Evolutionary conservation across 768 basidiomycete genomes (phyloP).

Genomic region (Dendrothele bispora): DNA sequence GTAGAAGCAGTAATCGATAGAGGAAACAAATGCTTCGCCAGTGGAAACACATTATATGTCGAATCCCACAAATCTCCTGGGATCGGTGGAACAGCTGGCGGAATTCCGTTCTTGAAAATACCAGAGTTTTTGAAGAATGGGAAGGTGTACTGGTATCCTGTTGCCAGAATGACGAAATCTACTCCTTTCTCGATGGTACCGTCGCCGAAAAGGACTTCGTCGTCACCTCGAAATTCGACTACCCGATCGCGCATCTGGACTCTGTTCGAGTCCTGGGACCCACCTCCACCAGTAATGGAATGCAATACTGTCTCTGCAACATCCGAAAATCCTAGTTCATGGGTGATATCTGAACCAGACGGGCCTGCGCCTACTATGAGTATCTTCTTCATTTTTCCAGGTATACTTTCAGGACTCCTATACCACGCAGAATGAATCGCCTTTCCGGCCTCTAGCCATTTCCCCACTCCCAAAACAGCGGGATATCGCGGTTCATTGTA

Average conservation of each 20-base stretch:
- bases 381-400: no score
- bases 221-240: conserved; percentile 38
- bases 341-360: conserved; percentile 66
- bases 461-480: conserved; percentile 51
- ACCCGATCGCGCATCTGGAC: conserved; percentile 44
- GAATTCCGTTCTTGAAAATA: conserved; percentile 32
- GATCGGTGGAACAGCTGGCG: conserved; percentile 49
- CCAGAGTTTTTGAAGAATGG: conserved; percentile 53
- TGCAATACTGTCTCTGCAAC: conserved; percentile 60
- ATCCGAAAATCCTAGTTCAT: conserved; percentile 56
- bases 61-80: conserved; percentile 61
- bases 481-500: conserved; percentile 67
- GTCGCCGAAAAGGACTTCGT: conserved; percentile 59
- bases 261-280: conserved; percentile 28
- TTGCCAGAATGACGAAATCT: conserved; percentile 70
- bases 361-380: conserved; percentile 57
- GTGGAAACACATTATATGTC: conserved; percentile 65
- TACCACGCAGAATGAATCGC: conserved; percentile 73
- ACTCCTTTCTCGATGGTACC: conserved; percentile 53
- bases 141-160: conserved; percentile 67
- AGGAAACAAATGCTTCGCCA: conserved; percentile 71
- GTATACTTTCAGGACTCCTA: conserved; percentile 49
- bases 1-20: conserved; percentile 34
- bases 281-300: conserved; percentile 44
- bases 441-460: conserved; percentile 53